Conservation (phyloP, 2,329 filamentous ascomycete genomes). For the Pyrenochaeta sp. region DNA sequence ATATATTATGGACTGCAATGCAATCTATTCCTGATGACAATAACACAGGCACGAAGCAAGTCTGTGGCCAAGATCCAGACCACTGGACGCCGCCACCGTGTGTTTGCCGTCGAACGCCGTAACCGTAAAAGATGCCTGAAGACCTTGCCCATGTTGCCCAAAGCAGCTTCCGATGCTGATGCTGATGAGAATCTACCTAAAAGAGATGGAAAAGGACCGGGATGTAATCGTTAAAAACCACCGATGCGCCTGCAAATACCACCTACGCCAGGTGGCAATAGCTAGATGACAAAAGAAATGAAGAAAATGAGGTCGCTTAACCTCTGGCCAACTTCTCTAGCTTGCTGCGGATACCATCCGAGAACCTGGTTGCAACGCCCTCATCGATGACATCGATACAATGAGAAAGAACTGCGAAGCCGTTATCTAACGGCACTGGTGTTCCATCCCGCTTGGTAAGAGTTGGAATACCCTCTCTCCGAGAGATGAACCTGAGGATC, state of each 20-base stretch:
- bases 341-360: conserved; percentile 64
- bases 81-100: conserved; percentile 10
- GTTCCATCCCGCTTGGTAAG: conserved; percentile 61
- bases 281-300: conserved; percentile 3
- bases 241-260: conserved; percentile 11
- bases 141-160: conserved; percentile 14
- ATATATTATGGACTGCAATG: conserved; percentile 39
- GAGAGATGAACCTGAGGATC: conserved; percentile 61
- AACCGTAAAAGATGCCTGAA: conserved; percentile 4
- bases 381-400: conserved; percentile 63
- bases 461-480: conserved; percentile 62
- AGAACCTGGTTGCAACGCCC: conserved; percentile 61
- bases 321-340: conserved; percentile 56
- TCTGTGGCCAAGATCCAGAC: conserved; percentile 8
- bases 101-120: conserved; percentile 18
- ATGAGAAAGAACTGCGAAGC: conserved; percentile 59
- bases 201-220: conserved; percentile 20
- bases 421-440: conserved; percentile 57
- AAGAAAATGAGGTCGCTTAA: conserved; percentile 10
- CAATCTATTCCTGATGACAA: conserved; percentile 12
- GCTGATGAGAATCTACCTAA: conserved; percentile 22
- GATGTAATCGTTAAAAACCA: conserved; percentile 6
- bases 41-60: conserved; percentile 7
- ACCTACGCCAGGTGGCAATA: conserved; percentile 1
- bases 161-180: conserved; percentile 24